Evolutionary conservation across 768 basidiomycete genomes (phyloP).

Genomic region (Leccinellum albellum): DNA sequence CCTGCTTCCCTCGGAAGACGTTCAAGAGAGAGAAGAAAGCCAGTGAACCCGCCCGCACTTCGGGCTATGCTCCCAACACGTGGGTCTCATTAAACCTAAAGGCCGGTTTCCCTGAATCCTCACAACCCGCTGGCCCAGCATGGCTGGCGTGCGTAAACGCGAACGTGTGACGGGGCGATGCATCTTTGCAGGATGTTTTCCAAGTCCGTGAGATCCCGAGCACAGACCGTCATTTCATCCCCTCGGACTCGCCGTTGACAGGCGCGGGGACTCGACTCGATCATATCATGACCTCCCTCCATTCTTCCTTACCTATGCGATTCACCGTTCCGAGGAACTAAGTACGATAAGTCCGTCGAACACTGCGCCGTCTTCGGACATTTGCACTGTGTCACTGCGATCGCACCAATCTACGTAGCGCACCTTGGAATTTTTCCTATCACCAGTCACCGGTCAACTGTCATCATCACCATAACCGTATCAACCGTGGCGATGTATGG

Average conservation of each 20-base stretch:
- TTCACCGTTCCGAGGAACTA: not conserved
- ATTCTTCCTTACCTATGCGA: not conserved
- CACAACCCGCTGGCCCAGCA: not conserved
- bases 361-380: not conserved
- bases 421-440: not conserved
- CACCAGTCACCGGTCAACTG: not conserved
- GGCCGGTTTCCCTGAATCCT: not conserved
- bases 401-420: not conserved
- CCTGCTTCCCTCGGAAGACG: not conserved
- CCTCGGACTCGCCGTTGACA: not conserved
- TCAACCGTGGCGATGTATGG: not conserved
- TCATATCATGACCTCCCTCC: not conserved
- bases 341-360: not conserved
- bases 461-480: not conserved
- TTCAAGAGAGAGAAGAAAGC: not conserved
- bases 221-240: not conserved
- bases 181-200: not conserved
- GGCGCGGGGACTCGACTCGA: not conserved
- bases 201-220: not conserved
- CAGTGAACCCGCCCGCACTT: not conserved
- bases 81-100: constrained; percentile 11
- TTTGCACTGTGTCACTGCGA: not conserved
- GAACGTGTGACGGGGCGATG: constrained; percentile 1
- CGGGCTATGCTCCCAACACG: not conserved
- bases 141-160: not conserved